A percentile compares a stretch with the other conserved stretches of the same genome.
These are phyloP conservation scores for Trichoderma atroviride DNA, from an alignment of 2,329 filamentous ascomycete genomes.

Conservation along the genomic window DNA sequence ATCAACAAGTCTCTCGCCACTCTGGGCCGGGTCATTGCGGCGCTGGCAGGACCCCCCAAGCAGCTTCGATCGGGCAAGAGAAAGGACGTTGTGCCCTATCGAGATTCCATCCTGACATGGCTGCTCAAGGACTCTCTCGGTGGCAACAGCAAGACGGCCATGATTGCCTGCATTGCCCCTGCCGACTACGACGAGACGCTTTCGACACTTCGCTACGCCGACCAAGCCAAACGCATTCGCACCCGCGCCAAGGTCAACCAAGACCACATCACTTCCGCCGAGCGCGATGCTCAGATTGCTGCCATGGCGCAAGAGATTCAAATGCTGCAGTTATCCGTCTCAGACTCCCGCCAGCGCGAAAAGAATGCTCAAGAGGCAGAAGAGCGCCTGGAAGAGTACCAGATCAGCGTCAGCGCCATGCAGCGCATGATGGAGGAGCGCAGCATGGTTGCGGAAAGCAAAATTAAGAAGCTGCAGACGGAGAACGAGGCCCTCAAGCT, in stretches of 20 bases:
- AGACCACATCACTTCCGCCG: slow-evolving; percentile 86
- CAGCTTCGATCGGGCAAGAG: slow-evolving; percentile 58
- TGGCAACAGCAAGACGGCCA: slow-evolving; percentile 96
- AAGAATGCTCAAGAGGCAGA: slow-evolving; percentile 77
- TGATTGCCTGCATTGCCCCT: slow-evolving; percentile 97
- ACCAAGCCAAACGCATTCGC: slow-evolving; percentile 96
- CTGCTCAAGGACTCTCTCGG: slow-evolving; percentile 93
- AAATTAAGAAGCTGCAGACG: slow-evolving; percentile 85
- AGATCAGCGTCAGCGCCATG: slow-evolving; percentile 85
- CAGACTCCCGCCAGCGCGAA: slow-evolving; percentile 67
- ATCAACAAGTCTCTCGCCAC: slow-evolving; percentile 99
- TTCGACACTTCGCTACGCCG: slow-evolving; percentile 92
- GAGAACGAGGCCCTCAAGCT: slow-evolving; percentile 88
- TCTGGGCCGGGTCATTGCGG: slow-evolving; percentile 91
- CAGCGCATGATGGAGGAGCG: slow-evolving; percentile 96
- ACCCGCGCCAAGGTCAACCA: slow-evolving; percentile 95
- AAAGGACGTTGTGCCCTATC: slow-evolving; percentile 78
- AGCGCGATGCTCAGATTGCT: slow-evolving; percentile 89
- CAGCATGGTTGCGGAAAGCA: slow-evolving; percentile 85
- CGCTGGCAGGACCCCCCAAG: slow-evolving; percentile 71
- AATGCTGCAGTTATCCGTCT: slow-evolving; percentile 74
- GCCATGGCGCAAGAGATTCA: slow-evolving; percentile 97
- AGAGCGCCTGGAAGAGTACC: slow-evolving; percentile 90
- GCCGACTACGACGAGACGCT: slow-evolving; percentile 97
- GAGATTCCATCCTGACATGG: slow-evolving; percentile 83